A percentile compares a stretch with the other conserved stretches of the same genome.
These are phyloP conservation scores for Bruguiera gymnorhiza DNA, from an alignment of 345 rosid species.

Conservation along the genomic window DNA sequence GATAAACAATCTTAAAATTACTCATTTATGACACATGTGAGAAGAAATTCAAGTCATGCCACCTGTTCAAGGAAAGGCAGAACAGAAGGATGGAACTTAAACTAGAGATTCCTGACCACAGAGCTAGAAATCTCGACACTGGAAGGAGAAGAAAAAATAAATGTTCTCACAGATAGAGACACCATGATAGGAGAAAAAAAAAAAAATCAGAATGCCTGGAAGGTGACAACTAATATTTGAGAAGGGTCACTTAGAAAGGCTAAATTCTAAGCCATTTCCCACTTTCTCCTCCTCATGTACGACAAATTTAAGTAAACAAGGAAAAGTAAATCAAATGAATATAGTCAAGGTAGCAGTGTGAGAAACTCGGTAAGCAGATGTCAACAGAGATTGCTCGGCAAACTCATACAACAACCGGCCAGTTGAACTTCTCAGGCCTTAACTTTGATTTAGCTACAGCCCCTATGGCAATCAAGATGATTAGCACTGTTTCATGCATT, in stretches of 20 bases:
- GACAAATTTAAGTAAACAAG: background rate
- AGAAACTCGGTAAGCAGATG: constrained; percentile 92
- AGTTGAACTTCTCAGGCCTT: constrained; percentile 48
- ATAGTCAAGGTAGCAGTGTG: constrained; percentile 19
- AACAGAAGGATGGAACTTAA: too few species aligned
- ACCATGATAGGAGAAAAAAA: constrained; percentile 18
- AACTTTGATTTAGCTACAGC: constrained; percentile 62
- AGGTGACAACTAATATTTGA: constrained; percentile 34
- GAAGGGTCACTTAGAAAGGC: constrained; percentile 40
- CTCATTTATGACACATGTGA: too few species aligned
- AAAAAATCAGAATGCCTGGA: constrained; percentile 41
- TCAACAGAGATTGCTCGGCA: constrained; percentile 36
- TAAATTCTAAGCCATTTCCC: constrained; percentile 32
- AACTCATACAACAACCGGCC: constrained; percentile 69
- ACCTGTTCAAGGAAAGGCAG: too few species aligned
- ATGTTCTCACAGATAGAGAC: constrained; percentile 41
- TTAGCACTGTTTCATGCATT: constrained; percentile 39
- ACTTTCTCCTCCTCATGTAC: constrained; percentile 38
- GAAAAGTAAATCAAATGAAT: fast-evolving
- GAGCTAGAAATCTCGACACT: too few species aligned
- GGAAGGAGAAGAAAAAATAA: background rate
- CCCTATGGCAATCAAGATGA: constrained; percentile 60
- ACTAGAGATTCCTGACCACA: too few species aligned
- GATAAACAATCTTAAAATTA: too few species aligned
- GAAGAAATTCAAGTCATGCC: too few species aligned